These are phyloP conservation scores for Rhodotorula taiwanensis DNA, from an alignment of 768 basidiomycete genomes.

Conservation along the genomic window DNA sequence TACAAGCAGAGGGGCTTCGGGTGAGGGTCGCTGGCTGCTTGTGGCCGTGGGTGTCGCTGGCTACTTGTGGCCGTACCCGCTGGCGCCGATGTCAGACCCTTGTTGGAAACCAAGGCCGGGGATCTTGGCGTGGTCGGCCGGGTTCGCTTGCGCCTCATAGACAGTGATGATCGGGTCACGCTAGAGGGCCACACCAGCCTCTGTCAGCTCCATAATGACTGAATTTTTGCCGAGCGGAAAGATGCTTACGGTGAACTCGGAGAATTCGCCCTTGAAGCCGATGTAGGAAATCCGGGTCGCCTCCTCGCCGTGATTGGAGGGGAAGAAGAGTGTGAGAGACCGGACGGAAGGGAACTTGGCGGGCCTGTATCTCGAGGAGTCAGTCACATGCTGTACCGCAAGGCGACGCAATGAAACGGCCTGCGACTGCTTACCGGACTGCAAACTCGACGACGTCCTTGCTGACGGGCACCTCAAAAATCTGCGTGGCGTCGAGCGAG, in stretches of 20 bases:
- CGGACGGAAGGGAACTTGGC: conserved; percentile 45
- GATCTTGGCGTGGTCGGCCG: conserved; percentile 44
- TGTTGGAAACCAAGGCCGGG: conserved; percentile 13
- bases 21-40: too few species aligned
- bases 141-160: conserved; percentile 47
- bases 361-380: conserved; percentile 37
- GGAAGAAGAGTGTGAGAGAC: conserved; percentile 46
- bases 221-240: not conserved
- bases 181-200: conserved; percentile 3
- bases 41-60: too few species aligned
- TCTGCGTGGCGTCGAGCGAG: conserved; percentile 30
- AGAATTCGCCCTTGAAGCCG: conserved; percentile 46
- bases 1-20: too few species aligned
- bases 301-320: conserved; percentile 47
- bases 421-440: conserved; percentile 46
- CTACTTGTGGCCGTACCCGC: too few species aligned
- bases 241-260: conserved; percentile 17
- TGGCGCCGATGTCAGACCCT: too few species aligned
- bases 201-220: too few species aligned
- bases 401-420: too few species aligned
- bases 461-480: conserved; percentile 40
- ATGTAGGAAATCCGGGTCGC: conserved; percentile 46
- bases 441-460: conserved; percentile 46
- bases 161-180: conserved; percentile 46
- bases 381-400: not conserved